Evolutionary conservation across 805 yeast species (phyloP), one percentile per base, ranked within the genome.

Genomic region (Lipomyces mesembrius): DNA sequence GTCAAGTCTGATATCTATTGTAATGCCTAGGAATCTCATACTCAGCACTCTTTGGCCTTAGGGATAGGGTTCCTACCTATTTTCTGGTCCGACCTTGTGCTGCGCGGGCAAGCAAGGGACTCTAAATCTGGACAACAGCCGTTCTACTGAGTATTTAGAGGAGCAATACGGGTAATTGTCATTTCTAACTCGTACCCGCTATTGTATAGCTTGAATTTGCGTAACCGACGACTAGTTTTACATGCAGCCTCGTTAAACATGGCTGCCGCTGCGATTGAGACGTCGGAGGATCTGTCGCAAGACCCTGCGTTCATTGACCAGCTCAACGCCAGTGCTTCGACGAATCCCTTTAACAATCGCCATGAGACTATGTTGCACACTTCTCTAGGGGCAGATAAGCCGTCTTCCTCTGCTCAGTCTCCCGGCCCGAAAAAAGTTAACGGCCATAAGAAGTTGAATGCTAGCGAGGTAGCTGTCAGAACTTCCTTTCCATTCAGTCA

Each of bases 221-320:
- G 17, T 22, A 35, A 35, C n/a, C n/a, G 32, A 25, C 14, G 17
- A 14, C 29, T 14, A 27, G 34, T 27, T 54, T n/a, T 52, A 7
- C 61, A 29, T n/a, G 61, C 55, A 7, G 52, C 52, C 37, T 12
- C 61, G n/a, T 14, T 14, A 14, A 52, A 25, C 14, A 29, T 29
- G 32, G 58, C 34, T n/a, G 58, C 55, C 20, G 34, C 62, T 25
- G 57, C 56, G 39, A 57, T 35, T 43, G 22, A 57, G 61, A 32
- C 39, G 51, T 49, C 61, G n/a, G 66, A 63, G 22, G 66, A 63
- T 35, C 63, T 63, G 29, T 59, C 66, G n/a, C 49, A 59, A 27
- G 61, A 63, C 60, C 66, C 52, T 60, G 62, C 46, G 22, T 63
- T 63, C 53, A 59, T 59, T 37, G 60, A 63, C 43, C 59, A 63